A percentile compares a stretch with the other conserved stretches of the same genome.
These are phyloP conservation scores for Mycena metata DNA, from an alignment of 768 basidiomycete species.

Conservation along the genomic window DNA sequence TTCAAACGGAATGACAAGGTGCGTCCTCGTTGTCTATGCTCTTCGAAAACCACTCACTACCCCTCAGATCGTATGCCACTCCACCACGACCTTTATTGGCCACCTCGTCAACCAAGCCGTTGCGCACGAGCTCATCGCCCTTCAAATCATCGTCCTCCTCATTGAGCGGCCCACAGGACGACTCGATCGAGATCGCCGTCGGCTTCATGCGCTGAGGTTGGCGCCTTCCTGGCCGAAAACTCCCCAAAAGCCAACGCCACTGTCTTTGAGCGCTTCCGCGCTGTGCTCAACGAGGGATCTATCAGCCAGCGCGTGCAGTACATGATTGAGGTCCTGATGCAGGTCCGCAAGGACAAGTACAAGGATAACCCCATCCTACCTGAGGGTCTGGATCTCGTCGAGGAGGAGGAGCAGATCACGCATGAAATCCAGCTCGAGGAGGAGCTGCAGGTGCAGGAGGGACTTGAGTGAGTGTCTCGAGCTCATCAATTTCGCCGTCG, in stretches of 20 bases:
- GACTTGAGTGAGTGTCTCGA: conserved; percentile 80
- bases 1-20: conserved; percentile 99
- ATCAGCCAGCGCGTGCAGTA: conserved; percentile 98
- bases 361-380: conserved; percentile 97
- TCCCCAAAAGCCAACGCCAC: conserved; percentile 95
- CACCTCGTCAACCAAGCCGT: conserved; percentile 96
- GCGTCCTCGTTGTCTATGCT: conserved; percentile 40
- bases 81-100: conserved; percentile 90
- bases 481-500: background rate
- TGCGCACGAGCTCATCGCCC: conserved; percentile 93
- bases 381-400: conserved; percentile 95
- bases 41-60: conserved; percentile 1
- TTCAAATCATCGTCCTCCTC: conserved; percentile 95
- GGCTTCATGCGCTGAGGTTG: conserved; percentile 98
- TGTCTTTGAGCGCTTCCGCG: conserved; percentile 96
- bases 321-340: conserved; percentile 99
- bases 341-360: conserved; percentile 98
- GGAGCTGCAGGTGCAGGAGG: conserved; percentile 94
- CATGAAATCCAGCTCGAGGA: conserved; percentile 94
- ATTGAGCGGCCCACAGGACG: conserved; percentile 96
- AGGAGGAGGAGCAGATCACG: conserved; percentile 98
- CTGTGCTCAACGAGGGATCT: conserved; percentile 93
- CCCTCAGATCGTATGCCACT: conserved; percentile 88
- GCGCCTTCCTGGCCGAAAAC: conserved; percentile 93
- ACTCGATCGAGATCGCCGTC: conserved; percentile 98